phyloP scores from a whole-genome alignment of 225 moss, liverwort and hornwort species.

The Rhytidiadelphus loreus region DNA sequence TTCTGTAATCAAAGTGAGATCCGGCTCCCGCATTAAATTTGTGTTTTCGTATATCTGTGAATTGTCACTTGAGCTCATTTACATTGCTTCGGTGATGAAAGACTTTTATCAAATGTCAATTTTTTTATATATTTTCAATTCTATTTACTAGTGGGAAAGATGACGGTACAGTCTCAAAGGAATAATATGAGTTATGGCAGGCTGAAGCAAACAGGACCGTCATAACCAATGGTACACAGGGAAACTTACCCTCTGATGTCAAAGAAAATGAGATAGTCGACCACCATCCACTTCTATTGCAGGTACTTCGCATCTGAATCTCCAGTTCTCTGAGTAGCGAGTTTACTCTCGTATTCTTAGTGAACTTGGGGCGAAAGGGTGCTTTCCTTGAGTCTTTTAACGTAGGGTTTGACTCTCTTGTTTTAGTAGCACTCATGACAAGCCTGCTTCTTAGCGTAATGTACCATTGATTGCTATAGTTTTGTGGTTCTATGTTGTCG shows the following conservation, averaged over 20 bases:
- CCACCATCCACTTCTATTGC: conserved; percentile 80
- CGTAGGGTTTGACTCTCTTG: not conserved
- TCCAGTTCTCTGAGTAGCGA: not conserved
- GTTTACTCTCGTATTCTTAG: not conserved
- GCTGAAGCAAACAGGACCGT: conserved; percentile 50
- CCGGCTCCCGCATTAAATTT: not conserved
- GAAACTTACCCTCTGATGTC: conserved; percentile 1
- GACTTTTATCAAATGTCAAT: not conserved
- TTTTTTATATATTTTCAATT: not conserved
- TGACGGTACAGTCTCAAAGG: not conserved
- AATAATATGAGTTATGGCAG: conserved; percentile 19
- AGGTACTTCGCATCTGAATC: conserved; percentile 16
- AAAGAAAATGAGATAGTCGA: conserved; percentile 17
- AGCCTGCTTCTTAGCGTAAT: not conserved
- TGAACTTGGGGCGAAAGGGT: not conserved
- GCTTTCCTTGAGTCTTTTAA: not conserved
- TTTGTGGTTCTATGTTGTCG: not conserved
- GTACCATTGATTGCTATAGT: not conserved
- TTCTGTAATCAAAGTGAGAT: conserved; percentile 78
- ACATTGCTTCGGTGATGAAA: not conserved
- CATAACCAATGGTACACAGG: conserved; percentile 15
- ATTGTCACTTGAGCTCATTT: not conserved
- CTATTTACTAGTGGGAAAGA: not conserved
- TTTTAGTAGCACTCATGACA: not conserved
- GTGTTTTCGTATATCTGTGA: not conserved